A percentile compares a stretch with the other conserved stretches of the same genome.
These are phyloP conservation scores for Suillus bovinus DNA, from an alignment of 768 basidiomycete species.

Conservation along the genomic window DNA sequence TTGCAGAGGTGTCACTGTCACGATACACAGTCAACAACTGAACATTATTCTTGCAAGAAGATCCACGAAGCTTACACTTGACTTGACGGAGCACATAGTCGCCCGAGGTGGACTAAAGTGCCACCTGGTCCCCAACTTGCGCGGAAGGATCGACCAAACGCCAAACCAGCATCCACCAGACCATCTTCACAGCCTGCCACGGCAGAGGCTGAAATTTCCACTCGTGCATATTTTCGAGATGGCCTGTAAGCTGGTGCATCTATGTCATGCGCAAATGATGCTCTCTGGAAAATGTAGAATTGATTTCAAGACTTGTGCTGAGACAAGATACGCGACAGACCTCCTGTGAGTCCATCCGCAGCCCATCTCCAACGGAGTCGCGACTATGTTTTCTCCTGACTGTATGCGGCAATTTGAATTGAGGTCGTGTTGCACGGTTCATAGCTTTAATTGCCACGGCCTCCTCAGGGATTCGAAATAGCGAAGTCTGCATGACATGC, in stretches of 20 bases:
- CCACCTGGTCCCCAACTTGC: slow-evolving; percentile 90
- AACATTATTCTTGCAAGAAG: slow-evolving; percentile 5
- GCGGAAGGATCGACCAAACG: slow-evolving; percentile 84
- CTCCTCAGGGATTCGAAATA: slow-evolving; percentile 80
- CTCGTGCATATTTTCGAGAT: slow-evolving; percentile 78
- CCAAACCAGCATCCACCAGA: slow-evolving; percentile 79
- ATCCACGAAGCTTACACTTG: slow-evolving; percentile 46
- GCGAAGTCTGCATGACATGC: slow-evolving; percentile 90
- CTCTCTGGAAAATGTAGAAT: slow-evolving; percentile 47
- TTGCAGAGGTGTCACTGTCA: slow-evolving; percentile 54
- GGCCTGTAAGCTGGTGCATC: slow-evolving; percentile 69
- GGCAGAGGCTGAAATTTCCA: slow-evolving; percentile 66
- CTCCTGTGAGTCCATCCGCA: slow-evolving; percentile 63
- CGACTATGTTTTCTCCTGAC: slow-evolving; percentile 72
- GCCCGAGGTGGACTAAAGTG: slow-evolving; percentile 72
- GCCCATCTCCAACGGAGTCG: slow-evolving; percentile 73
- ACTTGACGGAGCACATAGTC: slow-evolving; percentile 59
- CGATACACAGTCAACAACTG: slow-evolving; percentile 8
- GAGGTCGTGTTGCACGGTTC: slow-evolving; percentile 41
- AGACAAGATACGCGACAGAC: slow-evolving; percentile 34
- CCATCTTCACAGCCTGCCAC: slow-evolving; percentile 64
- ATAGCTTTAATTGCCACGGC: slow-evolving; percentile 61
- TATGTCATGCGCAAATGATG: slow-evolving; percentile 77
- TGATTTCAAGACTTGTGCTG: neutral
- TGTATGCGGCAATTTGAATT: slow-evolving; percentile 37